A percentile compares a stretch with the other conserved stretches of the same genome.
Evolutionary conservation across 148 eudicot species (phyloP).

Genomic region (Cornus florida): DNA sequence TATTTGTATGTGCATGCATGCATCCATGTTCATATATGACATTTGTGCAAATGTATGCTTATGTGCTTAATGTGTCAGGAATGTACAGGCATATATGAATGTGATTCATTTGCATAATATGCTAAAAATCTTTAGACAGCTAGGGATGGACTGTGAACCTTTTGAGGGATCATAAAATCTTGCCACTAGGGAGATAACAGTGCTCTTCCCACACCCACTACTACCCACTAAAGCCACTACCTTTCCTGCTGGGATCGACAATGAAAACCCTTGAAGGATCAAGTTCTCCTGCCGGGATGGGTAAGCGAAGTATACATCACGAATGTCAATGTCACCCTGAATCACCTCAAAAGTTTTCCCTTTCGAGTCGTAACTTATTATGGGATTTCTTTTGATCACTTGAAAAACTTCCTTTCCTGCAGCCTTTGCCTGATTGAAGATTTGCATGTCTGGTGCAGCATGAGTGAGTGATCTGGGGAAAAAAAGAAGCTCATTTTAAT

Average conservation of each 20-base stretch:
- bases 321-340: slow-evolving; percentile 38
- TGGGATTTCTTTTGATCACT: slow-evolving; percentile 37
- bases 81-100: neutral
- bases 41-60: neutral
- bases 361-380: slow-evolving; percentile 21
- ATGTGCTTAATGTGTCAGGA: neutral
- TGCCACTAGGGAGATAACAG: slow-evolving; percentile 41
- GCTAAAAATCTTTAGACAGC: neutral
- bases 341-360: slow-evolving; percentile 31
- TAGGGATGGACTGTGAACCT: slow-evolving; percentile 23
- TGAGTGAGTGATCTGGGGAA: slow-evolving; percentile 42
- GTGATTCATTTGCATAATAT: neutral
- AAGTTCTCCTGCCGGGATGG: slow-evolving; percentile 44
- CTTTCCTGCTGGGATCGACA: slow-evolving; percentile 52
- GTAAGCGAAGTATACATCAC: slow-evolving; percentile 41
- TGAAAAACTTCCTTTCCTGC: slow-evolving; percentile 51
- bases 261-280: slow-evolving; percentile 51
- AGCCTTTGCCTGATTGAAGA: slow-evolving; percentile 60
- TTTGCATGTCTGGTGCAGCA: slow-evolving; percentile 61
- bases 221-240: slow-evolving; percentile 55
- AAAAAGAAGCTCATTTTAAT: neutral
- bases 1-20: neutral
- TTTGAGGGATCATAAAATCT: slow-evolving; percentile 49
- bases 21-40: neutral
- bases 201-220: slow-evolving; percentile 61